phyloP scores from a whole-genome alignment of 1,139 yeast species.

The Blastobotrys aristatus region DNA sequence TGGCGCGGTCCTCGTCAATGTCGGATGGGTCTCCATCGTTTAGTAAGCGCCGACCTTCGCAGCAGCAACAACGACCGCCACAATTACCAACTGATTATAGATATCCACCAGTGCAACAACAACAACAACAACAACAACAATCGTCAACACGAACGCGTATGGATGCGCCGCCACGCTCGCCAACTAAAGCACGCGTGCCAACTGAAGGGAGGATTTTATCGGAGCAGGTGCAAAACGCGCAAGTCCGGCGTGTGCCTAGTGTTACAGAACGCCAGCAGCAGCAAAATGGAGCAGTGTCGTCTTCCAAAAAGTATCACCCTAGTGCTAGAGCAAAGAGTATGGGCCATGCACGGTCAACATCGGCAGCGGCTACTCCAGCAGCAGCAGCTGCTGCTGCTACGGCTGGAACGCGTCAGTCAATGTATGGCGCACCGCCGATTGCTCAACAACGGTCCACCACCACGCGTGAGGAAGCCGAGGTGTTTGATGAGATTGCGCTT shows the following conservation, averaged over 20 bases:
- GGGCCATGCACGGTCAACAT: slow-evolving; percentile 49
- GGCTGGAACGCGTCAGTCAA: slow-evolving; percentile 10
- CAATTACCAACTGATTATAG: slow-evolving; percentile 4
- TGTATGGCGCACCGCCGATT: slow-evolving; percentile 16
- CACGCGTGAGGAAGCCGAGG: slow-evolving; percentile 39
- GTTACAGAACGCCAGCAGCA: not conserved
- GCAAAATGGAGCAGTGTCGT: slow-evolving; percentile 3
- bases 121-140: slow-evolving; percentile 6
- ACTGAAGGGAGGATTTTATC: slow-evolving; percentile 8
- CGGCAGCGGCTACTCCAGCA: slow-evolving; percentile 19
- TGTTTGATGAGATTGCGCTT: slow-evolving; percentile 62
- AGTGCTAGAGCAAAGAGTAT: slow-evolving; percentile 87
- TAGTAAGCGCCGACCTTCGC: slow-evolving; percentile 7
- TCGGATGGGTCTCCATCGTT: slow-evolving; percentile 17
- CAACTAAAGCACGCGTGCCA: slow-evolving; percentile 6
- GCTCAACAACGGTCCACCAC: slow-evolving; percentile 15
- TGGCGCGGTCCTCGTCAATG: slow-evolving; percentile 23
- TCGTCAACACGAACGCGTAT: slow-evolving; percentile 9
- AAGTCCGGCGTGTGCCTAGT: slow-evolving; percentile 6
- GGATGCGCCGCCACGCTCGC: slow-evolving; percentile 7
- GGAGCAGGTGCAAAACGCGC: slow-evolving; percentile 5
- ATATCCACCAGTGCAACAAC: not conserved
- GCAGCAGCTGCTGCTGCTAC: slow-evolving; percentile 4
- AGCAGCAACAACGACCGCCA: slow-evolving; percentile 11
- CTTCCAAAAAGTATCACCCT: slow-evolving; percentile 51